These are phyloP conservation scores for Alternaria sp. DNA, from an alignment of 2,329 filamentous ascomycete genomes.

Conservation along the genomic window DNA sequence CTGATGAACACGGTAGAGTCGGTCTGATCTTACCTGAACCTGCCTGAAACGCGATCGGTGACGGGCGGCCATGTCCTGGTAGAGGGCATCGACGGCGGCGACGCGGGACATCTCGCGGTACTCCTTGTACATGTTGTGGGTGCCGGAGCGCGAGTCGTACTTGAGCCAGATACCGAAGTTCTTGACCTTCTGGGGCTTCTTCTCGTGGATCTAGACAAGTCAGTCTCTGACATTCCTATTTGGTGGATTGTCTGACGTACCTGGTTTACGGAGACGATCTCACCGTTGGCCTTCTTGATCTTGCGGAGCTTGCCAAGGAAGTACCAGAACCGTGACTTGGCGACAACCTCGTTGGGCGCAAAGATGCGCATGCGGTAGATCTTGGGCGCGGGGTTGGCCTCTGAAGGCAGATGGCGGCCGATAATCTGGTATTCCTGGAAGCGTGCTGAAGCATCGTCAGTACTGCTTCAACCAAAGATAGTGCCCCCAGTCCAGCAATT, in stretches of 20 bases:
- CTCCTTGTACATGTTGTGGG: conserved; percentile 99
- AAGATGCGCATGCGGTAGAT: conserved; percentile 99
- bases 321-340: conserved; percentile 99
- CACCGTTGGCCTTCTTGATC: conserved; percentile 99
- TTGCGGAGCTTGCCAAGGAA: conserved; percentile 99
- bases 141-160: conserved; percentile 99
- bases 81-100: conserved; percentile 94
- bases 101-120: conserved; percentile 98
- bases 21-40: conserved; percentile 80
- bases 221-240: conserved; percentile 12
- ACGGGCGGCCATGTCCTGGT: conserved; percentile 99
- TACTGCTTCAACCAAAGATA: conserved; percentile 20
- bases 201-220: conserved; percentile 84
- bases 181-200: conserved; percentile 99
- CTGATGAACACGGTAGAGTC: neutral
- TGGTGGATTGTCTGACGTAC: conserved; percentile 67
- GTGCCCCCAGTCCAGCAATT: conserved; percentile 38
- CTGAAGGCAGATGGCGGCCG: conserved; percentile 97
- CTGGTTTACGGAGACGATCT: conserved; percentile 97
- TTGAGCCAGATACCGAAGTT: conserved; percentile 99
- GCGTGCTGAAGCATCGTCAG: conserved; percentile 75
- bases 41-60: conserved; percentile 98
- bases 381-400: conserved; percentile 95
- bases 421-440: conserved; percentile 99
- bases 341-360: conserved; percentile 95